phyloP scores from a whole-genome alignment of 192 early-diverging fungal genomes.

The Kappamyces sp. region DNA sequence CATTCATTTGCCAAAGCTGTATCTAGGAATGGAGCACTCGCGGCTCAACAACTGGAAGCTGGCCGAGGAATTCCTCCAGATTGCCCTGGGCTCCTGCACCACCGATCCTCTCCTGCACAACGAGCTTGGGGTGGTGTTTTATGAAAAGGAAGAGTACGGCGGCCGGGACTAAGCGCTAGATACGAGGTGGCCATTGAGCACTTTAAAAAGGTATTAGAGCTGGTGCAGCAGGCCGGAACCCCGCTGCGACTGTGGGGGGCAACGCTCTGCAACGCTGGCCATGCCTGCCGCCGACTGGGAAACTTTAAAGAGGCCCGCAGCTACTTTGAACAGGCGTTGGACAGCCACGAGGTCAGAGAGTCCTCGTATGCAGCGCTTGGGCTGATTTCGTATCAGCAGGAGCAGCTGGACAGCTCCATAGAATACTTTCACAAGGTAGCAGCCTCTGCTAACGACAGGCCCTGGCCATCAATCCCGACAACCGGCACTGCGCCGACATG shows the following conservation, averaged over 20 bases:
- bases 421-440: constrained; percentile 6
- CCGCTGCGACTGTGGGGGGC: constrained; percentile 47
- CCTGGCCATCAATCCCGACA: constrained; percentile 3
- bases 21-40: constrained; percentile 74
- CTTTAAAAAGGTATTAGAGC: constrained; percentile 47
- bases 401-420: neutral
- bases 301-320: constrained; percentile 21
- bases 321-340: neutral
- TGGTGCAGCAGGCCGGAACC: constrained; percentile 42
- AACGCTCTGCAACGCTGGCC: constrained; percentile 62
- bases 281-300: constrained; percentile 56
- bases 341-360: neutral
- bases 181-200: constrained; percentile 47
- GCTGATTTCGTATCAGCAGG: neutral
- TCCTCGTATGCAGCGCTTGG: constrained; percentile 9
- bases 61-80: constrained; percentile 56
- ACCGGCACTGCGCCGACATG: constrained; percentile 5
- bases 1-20: constrained; percentile 63
- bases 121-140: constrained; percentile 65
- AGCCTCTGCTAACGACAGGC: neutral
- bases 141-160: constrained; percentile 40
- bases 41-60: constrained; percentile 46
- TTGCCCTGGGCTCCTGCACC: constrained; percentile 45
- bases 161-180: constrained; percentile 22
- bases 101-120: constrained; percentile 64